Evolutionary conservation across 2,329 filamentous ascomycete species (phyloP).

Genomic region (Volutella citrinella): DNA sequence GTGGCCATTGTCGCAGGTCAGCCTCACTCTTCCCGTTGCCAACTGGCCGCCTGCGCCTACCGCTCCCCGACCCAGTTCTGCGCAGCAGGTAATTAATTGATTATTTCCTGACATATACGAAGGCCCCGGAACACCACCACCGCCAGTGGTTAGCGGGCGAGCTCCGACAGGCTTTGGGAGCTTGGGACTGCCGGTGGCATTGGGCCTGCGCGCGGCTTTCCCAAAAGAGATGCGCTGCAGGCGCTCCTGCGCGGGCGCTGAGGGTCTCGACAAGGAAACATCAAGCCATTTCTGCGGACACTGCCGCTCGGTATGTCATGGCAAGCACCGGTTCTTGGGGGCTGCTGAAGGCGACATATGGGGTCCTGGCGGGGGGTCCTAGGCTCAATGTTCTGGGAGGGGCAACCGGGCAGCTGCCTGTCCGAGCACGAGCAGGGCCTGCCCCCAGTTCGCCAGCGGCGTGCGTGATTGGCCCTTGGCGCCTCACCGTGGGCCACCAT

Average conservation of each 20-base stretch:
- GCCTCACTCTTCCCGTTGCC: too few relatives aligned
- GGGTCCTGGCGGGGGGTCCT: too few relatives aligned
- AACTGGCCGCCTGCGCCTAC: too few relatives aligned
- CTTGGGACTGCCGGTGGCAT: slow-evolving; percentile 13
- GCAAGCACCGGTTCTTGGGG: slow-evolving; percentile 19
- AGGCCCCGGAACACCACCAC: too few relatives aligned
- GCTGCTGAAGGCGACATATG: slow-evolving; percentile 3
- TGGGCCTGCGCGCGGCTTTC: slow-evolving; percentile 7
- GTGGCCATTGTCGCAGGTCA: too few relatives aligned
- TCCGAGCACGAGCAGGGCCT: too few relatives aligned
- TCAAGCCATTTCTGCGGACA: slow-evolving; percentile 10
- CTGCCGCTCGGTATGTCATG: slow-evolving; percentile 19
- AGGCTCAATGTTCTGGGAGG: too few relatives aligned
- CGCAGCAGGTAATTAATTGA: too few relatives aligned
- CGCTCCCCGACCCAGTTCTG: too few relatives aligned
- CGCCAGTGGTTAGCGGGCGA: too few relatives aligned
- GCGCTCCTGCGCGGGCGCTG: slow-evolving; percentile 1
- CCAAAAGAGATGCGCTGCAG: slow-evolving; percentile 9
- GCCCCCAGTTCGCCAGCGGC: slow-evolving; percentile 1
- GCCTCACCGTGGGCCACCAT: slow-evolving; percentile 2
- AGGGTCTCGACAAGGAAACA: slow-evolving; percentile 1
- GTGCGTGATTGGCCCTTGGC: slow-evolving; percentile 2
- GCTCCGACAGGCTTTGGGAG: slow-evolving; percentile 6
- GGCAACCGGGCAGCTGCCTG: too few relatives aligned
- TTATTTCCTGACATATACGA: too few relatives aligned